Evolutionary conservation across 805 yeast species (phyloP).

Genomic region (Starmera amethionina): DNA sequence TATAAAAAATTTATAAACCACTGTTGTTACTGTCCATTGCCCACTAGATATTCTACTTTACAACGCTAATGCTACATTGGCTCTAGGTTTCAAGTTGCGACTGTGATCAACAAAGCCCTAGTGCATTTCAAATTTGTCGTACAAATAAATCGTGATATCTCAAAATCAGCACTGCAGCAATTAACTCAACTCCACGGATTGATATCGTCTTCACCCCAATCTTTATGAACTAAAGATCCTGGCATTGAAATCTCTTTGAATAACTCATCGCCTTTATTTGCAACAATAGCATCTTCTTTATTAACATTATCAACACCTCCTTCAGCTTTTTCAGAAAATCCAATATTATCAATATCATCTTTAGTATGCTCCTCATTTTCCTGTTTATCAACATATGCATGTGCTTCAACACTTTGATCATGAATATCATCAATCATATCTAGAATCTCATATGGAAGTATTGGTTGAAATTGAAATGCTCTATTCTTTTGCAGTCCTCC

Average conservation of each 20-base stretch:
- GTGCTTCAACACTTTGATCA: constrained; percentile 25
- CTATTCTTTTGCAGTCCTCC: constrained; percentile 49
- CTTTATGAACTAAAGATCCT: constrained; percentile 37
- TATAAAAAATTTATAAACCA: too few species aligned
- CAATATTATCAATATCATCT: constrained; percentile 9
- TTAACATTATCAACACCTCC: constrained; percentile 3
- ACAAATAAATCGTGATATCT: too few species aligned
- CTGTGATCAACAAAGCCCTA: too few species aligned
- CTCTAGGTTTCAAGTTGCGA: too few species aligned
- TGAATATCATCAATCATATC: constrained; percentile 66
- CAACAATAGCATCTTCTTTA: neutral
- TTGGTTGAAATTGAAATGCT: constrained; percentile 56
- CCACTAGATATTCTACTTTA: too few species aligned
- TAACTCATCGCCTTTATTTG: constrained; percentile 33
- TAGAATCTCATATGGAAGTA: constrained; percentile 55
- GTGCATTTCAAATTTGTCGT: too few species aligned
- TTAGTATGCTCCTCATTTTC: constrained; percentile 13
- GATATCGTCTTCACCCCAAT: constrained; percentile 39
- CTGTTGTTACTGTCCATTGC: too few species aligned
- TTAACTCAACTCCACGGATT: constrained; percentile 49
- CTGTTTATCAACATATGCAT: constrained; percentile 4
- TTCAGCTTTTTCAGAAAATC: constrained; percentile 7
- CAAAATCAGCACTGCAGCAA: too few species aligned
- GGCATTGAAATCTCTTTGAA: constrained; percentile 42
- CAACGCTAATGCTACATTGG: too few species aligned